Base-by-base conservation (phyloP, 2,329 filamentous ascomycete genomes). In the Keithomyces neogunnii region DNA sequence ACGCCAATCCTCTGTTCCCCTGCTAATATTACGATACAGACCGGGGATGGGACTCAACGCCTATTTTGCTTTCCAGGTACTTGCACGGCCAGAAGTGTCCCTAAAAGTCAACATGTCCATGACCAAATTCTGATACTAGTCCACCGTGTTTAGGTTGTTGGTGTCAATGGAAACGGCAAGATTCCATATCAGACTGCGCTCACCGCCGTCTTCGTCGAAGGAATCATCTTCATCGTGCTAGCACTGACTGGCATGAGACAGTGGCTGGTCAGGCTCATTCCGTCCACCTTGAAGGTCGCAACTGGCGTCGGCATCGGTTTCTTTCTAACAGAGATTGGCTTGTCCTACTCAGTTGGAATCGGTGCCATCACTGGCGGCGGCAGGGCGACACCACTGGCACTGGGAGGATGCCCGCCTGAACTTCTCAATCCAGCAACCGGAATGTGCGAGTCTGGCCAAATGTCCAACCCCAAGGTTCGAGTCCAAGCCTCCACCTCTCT, bases 301-400 rank as follows among this genome's bases (percentile, higher is more conserved):
- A 83, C 78, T 28, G 81, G 81, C 26, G 82, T 84, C 4, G 82
- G 82, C 2, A 85, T 85, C 39, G 82, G 82, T 3, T 69, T 85
- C 38, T 84, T 84, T 56, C 69, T 85, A 29, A 83, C 81, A 0
- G 75, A 82, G 55, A 82, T 82, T 54, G 82, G 82, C 2, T 73
- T 85, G 56, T 89, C 87, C 0, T 93, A 93, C 64, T 84, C 82
- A 28, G 83, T 87, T 45, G 90, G 90, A 51, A 91, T 96, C 60
- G 89, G 90, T 13, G 77, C 88, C 33, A 84, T 95, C 55, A 89
- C 86, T 0, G 89, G 89, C 31, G 81, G 81, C 3, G 66, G 65
- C 10, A 66, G 66, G 28, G 73, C 78, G 1, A 90, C 88, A 0
- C 89, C 90, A 0, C 74, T 93, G 32, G 80, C 88, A 36, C 75